These are phyloP conservation scores for Tetrahymena borealis DNA, from an alignment of 73 alveolate species.

Conservation along the genomic window DNA sequence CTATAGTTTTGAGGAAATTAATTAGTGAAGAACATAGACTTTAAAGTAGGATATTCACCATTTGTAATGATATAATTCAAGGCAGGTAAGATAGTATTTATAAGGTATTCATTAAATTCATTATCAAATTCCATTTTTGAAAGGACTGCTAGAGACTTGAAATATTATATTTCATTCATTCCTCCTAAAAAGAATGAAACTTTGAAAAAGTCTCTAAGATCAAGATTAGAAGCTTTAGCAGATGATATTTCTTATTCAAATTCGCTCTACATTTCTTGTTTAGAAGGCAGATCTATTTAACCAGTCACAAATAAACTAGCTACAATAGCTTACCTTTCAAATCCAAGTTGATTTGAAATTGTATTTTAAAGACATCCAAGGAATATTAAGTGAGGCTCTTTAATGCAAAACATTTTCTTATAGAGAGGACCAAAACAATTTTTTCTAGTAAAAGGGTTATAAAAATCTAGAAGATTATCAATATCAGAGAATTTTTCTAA, in stretches of 20 bases:
- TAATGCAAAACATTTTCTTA: constrained; percentile 3
- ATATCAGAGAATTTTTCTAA: neutral
- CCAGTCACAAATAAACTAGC: neutral
- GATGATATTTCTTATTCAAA: neutral
- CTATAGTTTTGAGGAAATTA: neutral
- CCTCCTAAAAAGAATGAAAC: neutral
- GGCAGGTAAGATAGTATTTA: neutral
- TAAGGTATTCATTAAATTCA: neutral
- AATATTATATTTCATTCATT: neutral
- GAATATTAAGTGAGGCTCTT: neutral
- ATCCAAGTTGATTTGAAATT: neutral
- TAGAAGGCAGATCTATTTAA: neutral
- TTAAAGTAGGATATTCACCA: neutral
- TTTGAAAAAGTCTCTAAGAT: neutral
- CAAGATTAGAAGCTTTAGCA: neutral
- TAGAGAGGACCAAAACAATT: neutral
- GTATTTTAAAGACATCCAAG: neutral
- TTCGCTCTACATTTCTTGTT: neutral
- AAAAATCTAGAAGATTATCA: neutral
- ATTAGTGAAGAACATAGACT: neutral
- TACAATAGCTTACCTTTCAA: neutral
- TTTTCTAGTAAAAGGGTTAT: neutral
- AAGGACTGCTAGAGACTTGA: neutral
- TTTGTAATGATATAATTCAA: no score
- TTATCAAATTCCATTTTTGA: neutral